A percentile compares a stretch with the other conserved stretches of the same genome.
Conservation (phyloP, 1,284 basidiomycete genomes). For the Wallemia mellicola region DNA sequence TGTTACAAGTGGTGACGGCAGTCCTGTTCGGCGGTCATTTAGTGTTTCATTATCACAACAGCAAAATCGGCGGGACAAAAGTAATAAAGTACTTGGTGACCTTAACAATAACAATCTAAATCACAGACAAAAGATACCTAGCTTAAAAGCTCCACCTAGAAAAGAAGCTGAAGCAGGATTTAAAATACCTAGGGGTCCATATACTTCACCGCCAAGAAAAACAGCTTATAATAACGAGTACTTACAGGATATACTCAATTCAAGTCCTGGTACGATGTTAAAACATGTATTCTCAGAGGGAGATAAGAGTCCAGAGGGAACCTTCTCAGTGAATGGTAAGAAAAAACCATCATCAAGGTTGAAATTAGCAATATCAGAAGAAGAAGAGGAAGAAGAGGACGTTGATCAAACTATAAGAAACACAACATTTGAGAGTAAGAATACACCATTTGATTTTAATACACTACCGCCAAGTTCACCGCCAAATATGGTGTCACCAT, state of each 20-base stretch:
- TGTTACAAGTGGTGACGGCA: neutral
- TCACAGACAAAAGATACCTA: neutral
- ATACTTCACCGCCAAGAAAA: neutral
- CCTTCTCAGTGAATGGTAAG: too few species aligned
- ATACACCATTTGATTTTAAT: neutral
- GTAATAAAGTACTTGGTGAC: neutral
- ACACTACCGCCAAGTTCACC: neutral
- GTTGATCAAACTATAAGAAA: neutral
- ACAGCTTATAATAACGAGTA: neutral
- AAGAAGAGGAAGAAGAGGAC: neutral
- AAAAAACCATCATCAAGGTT: neutral
- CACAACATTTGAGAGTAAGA: neutral
- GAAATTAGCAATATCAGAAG: neutral
- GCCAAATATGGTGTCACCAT: neutral
- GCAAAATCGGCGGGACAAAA: too few species aligned
- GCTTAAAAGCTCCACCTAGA: neutral
- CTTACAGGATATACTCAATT: neutral
- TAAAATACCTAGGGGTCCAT: neutral
- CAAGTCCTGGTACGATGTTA: neutral
- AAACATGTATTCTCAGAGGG: neutral
- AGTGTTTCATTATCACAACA: neutral
- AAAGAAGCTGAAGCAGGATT: neutral
- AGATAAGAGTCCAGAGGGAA: neutral
- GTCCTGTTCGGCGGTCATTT: neutral
- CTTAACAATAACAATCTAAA: neutral